Percentiles rank a stretch among this genome's conserved stretches.
Evolutionary conservation across 768 basidiomycete species (phyloP).

Genomic region (Suillus decipiens): DNA sequence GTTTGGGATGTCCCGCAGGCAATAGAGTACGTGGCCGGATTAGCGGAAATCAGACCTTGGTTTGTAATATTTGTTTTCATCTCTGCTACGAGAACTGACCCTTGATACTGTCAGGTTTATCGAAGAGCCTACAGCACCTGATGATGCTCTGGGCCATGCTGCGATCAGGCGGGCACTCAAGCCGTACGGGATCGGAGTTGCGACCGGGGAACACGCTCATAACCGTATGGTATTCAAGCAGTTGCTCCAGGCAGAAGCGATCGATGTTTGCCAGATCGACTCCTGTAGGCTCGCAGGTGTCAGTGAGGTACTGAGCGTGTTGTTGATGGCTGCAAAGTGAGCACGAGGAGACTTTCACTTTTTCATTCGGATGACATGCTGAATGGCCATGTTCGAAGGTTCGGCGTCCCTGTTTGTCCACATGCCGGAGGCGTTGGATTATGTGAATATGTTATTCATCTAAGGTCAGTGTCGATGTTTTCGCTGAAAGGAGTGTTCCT

Average conservation of each 20-base stretch:
- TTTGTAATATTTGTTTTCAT: conserved; percentile 29
- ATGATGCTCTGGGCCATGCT: conserved; percentile 86
- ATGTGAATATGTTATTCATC: conserved; percentile 89
- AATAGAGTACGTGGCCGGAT: conserved; percentile 83
- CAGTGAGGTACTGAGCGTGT: conserved; percentile 86
- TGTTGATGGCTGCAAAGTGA: conserved; percentile 89
- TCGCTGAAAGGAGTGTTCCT: conserved; percentile 1
- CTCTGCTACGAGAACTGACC: background rate
- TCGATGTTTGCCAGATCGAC: conserved; percentile 96
- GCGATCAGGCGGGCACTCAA: conserved; percentile 77
- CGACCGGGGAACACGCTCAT: conserved; percentile 94
- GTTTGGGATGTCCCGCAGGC: conserved; percentile 95
- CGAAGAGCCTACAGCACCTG: conserved; percentile 91
- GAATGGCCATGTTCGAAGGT: conserved; percentile 38
- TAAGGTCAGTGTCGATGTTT: conserved; percentile 48
- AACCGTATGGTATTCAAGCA: conserved; percentile 97
- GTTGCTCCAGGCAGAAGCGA: conserved; percentile 84
- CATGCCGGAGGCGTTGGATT: conserved; percentile 95
- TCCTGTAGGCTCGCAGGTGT: conserved; percentile 93
- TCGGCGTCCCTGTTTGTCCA: conserved; percentile 85
- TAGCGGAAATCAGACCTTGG: conserved; percentile 88
- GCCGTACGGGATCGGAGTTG: conserved; percentile 82
- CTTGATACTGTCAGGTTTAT: conserved; percentile 63
- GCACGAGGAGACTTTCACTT: conserved; percentile 20
- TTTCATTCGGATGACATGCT: conserved; percentile 4